A percentile compares a stretch with the other conserved stretches of the same genome.
These are phyloP conservation scores for Durusdinium trenchii DNA, from an alignment of 73 alveolate genomes.

Conservation along the genomic window DNA sequence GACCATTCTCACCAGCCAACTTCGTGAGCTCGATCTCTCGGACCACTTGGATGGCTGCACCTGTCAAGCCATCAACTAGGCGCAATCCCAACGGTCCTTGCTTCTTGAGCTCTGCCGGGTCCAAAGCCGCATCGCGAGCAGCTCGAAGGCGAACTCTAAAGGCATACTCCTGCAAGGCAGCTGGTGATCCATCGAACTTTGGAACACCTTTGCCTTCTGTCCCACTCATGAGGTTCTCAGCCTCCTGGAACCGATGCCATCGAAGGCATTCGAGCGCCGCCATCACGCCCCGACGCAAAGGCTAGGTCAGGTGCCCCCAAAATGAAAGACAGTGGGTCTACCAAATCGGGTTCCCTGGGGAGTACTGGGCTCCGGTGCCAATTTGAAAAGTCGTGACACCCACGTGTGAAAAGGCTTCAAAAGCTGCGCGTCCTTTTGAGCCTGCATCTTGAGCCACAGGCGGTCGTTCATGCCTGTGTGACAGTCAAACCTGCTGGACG, in stretches of 20 bases:
- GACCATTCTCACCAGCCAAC: not conserved
- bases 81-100: not conserved
- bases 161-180: not conserved
- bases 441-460: no score
- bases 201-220: not conserved
- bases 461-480: no score
- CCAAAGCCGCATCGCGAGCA: not conserved
- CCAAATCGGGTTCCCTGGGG: no score
- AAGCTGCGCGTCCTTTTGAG: no score
- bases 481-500: no score
- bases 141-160: not conserved
- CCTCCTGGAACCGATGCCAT: not conserved
- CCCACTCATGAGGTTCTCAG: not conserved
- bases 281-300: not conserved
- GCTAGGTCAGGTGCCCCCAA: no score
- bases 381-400: no score
- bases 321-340: no score
- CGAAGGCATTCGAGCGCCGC: not conserved
- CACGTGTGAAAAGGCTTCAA: no score
- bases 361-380: no score
- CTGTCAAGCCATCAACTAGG: not conserved
- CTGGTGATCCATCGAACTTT: not conserved
- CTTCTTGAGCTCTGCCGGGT: not conserved
- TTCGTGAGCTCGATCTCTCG: not conserved
- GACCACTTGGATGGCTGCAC: not conserved